phyloP scores from a whole-genome alignment of 768 basidiomycete species.

The Leccinum rimulosum region DNA sequence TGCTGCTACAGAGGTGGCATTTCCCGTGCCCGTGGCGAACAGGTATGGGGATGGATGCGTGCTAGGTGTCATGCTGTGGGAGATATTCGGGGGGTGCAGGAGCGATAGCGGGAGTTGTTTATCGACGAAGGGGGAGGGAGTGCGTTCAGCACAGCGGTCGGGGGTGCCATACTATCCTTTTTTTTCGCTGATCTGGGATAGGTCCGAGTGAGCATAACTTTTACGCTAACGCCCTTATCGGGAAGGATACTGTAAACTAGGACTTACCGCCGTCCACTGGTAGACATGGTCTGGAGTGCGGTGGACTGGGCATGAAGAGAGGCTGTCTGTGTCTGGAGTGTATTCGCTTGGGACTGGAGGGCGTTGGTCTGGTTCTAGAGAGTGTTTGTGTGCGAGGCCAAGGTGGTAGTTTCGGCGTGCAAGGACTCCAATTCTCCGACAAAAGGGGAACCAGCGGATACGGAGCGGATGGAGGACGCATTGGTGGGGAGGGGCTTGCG shows the following conservation, averaged over 20 bases:
- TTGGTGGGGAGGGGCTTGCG: conserved; percentile 30
- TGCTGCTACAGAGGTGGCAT: conserved; percentile 10
- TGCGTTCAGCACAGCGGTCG: conserved; percentile 13
- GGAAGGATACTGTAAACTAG: background rate
- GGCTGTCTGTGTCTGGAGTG: conserved; percentile 30
- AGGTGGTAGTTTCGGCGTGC: conserved; percentile 28
- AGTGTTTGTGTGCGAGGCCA: conserved; percentile 29
- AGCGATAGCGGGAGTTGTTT: conserved; percentile 18
- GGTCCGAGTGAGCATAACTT: conserved; percentile 8
- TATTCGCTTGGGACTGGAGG: conserved; percentile 28
- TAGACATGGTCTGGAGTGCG: conserved; percentile 32
- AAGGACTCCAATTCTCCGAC: conserved; percentile 26
- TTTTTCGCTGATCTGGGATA: conserved; percentile 17
- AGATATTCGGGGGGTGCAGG: conserved; percentile 10
- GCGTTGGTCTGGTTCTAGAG: conserved; percentile 30
- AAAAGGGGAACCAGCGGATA: conserved; percentile 27
- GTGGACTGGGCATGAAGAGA: conserved; percentile 35
- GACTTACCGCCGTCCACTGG: conserved; percentile 50
- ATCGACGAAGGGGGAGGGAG: conserved; percentile 9
- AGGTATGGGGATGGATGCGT: conserved; percentile 32
- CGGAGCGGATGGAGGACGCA: conserved; percentile 25
- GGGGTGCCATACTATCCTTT: conserved; percentile 16
- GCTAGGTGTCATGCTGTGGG: conserved; percentile 32
- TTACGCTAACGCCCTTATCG: background rate
- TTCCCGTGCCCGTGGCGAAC: conserved; percentile 19